A percentile compares a stretch with the other conserved stretches of the same genome.
Evolutionary conservation across 75 land plant genomes (phyloP).

Genomic region (Pseudotsuga menziesii): DNA sequence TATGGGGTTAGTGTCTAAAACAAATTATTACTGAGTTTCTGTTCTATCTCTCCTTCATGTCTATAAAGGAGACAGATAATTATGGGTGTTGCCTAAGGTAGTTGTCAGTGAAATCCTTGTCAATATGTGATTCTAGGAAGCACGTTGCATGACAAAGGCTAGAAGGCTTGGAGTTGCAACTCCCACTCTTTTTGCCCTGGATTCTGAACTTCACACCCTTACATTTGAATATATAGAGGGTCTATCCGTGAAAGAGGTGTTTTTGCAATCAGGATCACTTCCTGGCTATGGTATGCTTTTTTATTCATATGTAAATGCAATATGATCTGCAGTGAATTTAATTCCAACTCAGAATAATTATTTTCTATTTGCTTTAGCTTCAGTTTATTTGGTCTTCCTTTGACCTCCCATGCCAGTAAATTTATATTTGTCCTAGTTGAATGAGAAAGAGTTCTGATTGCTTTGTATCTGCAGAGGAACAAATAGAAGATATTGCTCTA

Average conservation of each 20-base stretch:
- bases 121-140: conserved; percentile 55
- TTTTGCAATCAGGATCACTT: conserved; percentile 39
- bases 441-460: conserved; percentile 24
- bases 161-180: conserved; percentile 81
- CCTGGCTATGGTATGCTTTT: conserved; percentile 32
- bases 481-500: conserved; percentile 57
- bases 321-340: background rate
- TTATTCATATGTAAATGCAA: background rate
- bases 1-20: conserved; percentile 57
- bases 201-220: conserved; percentile 51
- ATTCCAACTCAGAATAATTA: background rate
- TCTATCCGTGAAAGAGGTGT: conserved; percentile 77
- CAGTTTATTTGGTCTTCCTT: background rate
- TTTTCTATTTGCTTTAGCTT: background rate
- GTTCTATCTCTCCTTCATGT: background rate
- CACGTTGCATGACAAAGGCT: conserved; percentile 92
- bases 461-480: conserved; percentile 43
- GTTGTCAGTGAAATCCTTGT: background rate
- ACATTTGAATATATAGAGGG: conserved; percentile 92
- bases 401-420: background rate
- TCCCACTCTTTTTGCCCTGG: conserved; percentile 78
- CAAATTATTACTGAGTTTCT: background rate
- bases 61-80: background rate
- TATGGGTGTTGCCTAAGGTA: background rate
- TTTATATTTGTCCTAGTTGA: background rate